These are phyloP conservation scores for Aleurites moluccanus DNA, from an alignment of 441 rosid species.

Conservation along the genomic window DNA sequence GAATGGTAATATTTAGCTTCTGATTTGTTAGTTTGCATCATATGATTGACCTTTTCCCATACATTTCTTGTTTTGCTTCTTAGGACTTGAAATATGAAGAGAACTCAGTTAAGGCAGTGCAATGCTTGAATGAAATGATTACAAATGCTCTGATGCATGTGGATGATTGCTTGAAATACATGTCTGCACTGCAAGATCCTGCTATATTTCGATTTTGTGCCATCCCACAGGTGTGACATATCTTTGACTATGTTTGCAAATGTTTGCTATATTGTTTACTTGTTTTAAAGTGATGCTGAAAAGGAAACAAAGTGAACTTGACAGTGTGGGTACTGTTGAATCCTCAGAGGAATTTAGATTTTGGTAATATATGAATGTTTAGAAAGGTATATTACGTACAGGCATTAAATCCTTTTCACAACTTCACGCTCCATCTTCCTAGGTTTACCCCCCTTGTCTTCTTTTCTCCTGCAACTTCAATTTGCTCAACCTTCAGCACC, in stretches of 20 bases:
- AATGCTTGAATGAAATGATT: slow-evolving; percentile 92
- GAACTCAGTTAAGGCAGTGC: slow-evolving; percentile 74
- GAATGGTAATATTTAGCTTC: slow-evolving; percentile 7
- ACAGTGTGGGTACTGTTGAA: not conserved
- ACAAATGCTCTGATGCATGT: slow-evolving; percentile 72
- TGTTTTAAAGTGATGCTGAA: not conserved
- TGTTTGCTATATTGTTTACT: slow-evolving; percentile 6
- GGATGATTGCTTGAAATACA: slow-evolving; percentile 78
- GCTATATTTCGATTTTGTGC: slow-evolving; percentile 82
- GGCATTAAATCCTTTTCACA: not conserved
- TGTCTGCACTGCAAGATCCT: slow-evolving; percentile 61
- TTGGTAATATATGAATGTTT: not conserved
- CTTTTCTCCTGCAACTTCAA: not conserved
- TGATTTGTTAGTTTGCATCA: not conserved
- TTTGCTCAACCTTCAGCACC: not conserved
- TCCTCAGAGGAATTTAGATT: not conserved
- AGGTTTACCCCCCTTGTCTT: not conserved
- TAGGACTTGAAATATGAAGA: slow-evolving; percentile 86
- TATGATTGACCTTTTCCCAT: slow-evolving; percentile 21
- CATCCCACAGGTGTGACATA: slow-evolving; percentile 71
- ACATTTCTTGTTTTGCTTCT: slow-evolving; percentile 13
- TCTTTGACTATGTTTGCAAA: not conserved
- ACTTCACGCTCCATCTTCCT: not conserved
- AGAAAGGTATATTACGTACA: not conserved
- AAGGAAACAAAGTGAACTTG: not conserved